Evolutionary conservation across 2,329 filamentous ascomycete species (phyloP).

Genomic region (Grosmannia huntii): DNA sequence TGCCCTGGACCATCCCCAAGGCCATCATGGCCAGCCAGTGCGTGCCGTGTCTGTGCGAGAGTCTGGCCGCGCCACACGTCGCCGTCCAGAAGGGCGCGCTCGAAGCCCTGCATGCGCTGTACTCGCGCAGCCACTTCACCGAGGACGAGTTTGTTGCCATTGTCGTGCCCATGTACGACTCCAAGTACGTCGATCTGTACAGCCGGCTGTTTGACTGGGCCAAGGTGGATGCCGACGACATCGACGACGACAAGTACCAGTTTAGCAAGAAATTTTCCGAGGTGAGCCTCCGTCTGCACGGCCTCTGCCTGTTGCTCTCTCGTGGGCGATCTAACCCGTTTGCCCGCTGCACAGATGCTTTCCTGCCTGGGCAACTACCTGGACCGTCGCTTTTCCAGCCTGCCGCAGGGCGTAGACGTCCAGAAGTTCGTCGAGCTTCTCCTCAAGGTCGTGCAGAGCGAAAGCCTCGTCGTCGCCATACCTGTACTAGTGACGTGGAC

Average conservation of each 20-base stretch:
- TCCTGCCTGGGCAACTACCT: conserved; percentile 77
- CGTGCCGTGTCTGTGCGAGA: conserved; percentile 57
- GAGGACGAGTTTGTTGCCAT: conserved; percentile 68
- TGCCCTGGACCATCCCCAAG: conserved; percentile 80
- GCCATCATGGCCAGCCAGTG: conserved; percentile 61
- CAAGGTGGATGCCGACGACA: conserved; percentile 61
- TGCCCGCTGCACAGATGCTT: conserved; percentile 48
- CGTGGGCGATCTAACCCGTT: not conserved
- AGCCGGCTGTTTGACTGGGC: conserved; percentile 70
- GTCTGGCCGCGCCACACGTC: conserved; percentile 56
- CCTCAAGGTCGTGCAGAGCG: conserved; percentile 65
- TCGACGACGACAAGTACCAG: conserved; percentile 85
- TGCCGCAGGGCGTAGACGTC: conserved; percentile 53
- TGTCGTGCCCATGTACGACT: conserved; percentile 65
- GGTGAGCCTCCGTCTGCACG: conserved; percentile 31
- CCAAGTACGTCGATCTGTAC: conserved; percentile 58
- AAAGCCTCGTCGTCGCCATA: conserved; percentile 86
- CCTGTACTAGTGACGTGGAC: conserved; percentile 86
- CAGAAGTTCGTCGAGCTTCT: conserved; percentile 69
- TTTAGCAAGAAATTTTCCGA: conserved; percentile 91
- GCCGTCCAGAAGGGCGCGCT: conserved; percentile 69
- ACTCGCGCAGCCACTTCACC: conserved; percentile 59
- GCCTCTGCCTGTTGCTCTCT: not conserved
- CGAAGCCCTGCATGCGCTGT: conserved; percentile 74
- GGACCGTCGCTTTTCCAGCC: conserved; percentile 57